A percentile compares a stretch with the other conserved stretches of the same genome.
Conservation (phyloP, 495 filamentous ascomycete species). For the Venustampulla echinocandica region DNA sequence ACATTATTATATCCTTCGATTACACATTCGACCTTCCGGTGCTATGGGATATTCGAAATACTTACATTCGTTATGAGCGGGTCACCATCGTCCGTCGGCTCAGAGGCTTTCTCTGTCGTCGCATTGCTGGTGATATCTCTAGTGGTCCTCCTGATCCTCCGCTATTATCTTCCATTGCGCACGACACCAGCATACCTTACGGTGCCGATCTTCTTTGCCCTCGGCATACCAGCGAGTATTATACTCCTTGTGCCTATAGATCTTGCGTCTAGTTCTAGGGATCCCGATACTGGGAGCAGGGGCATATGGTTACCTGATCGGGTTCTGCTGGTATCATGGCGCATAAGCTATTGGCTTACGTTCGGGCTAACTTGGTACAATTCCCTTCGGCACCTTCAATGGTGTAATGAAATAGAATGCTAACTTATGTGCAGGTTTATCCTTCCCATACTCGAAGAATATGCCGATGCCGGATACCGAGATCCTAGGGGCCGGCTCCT, state of each 20-base stretch:
- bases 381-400: slow-evolving; percentile 4
- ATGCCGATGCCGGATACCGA: slow-evolving; percentile 86
- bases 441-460: slow-evolving; percentile 86
- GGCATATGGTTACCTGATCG: slow-evolving; percentile 57
- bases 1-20: not conserved
- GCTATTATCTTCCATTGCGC: slow-evolving; percentile 82
- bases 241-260: slow-evolving; percentile 95
- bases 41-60: slow-evolving; percentile 3
- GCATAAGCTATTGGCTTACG: slow-evolving; percentile 93
- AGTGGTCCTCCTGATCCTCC: slow-evolving; percentile 71
- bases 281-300: slow-evolving; percentile 52
- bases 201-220: slow-evolving; percentile 83
- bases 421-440: slow-evolving; percentile 52
- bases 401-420: not conserved
- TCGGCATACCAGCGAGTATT: slow-evolving; percentile 87
- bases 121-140: slow-evolving; percentile 64
- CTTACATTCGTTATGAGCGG: slow-evolving; percentile 21
- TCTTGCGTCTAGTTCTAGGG: slow-evolving; percentile 72
- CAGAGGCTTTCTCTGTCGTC: slow-evolving; percentile 63
- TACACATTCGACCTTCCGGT: not conserved
- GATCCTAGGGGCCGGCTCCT: slow-evolving; percentile 70
- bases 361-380: slow-evolving; percentile 85
- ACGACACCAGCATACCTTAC: slow-evolving; percentile 85
- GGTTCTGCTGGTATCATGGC: slow-evolving; percentile 74
- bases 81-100: slow-evolving; percentile 44